Evolutionary conservation across 192 early-diverging fungal species (phyloP).

Genomic region (Coemansia sp.): DNA sequence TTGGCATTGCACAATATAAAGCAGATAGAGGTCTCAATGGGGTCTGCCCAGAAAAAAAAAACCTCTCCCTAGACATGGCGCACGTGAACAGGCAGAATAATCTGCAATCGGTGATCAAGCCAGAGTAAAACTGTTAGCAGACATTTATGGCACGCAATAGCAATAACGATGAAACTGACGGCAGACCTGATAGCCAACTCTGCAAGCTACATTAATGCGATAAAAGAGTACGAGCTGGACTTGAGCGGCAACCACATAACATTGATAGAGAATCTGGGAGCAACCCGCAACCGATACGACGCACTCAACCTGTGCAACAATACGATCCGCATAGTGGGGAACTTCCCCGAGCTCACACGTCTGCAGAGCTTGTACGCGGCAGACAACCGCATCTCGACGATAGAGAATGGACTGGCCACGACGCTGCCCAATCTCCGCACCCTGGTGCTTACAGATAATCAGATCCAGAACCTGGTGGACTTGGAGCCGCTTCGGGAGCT

Average conservation of each 20-base stretch:
- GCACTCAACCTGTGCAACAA: conserved; percentile 92
- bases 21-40: too few relatives aligned
- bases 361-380: conserved; percentile 73
- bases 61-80: too few relatives aligned
- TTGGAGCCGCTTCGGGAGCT: conserved; percentile 67
- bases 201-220: conserved; percentile 74
- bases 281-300: conserved; percentile 92
- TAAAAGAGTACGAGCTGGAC: conserved; percentile 88
- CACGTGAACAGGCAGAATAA: too few relatives aligned
- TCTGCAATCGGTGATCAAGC: too few relatives aligned
- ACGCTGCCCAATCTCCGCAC: conserved; percentile 75
- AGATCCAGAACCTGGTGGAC: conserved; percentile 79
- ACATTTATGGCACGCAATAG: too few relatives aligned
- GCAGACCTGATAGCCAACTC: conserved; percentile 67
- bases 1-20: too few relatives aligned
- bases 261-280: conserved; percentile 91
- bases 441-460: conserved; percentile 86
- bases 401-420: conserved; percentile 65
- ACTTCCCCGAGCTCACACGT: conserved; percentile 81
- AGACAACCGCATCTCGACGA: conserved; percentile 85
- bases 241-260: conserved; percentile 85
- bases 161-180: conserved; percentile 66
- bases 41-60: too few relatives aligned
- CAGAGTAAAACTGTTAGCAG: too few relatives aligned
- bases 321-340: conserved; percentile 77